Conservation (phyloP, 768 basidiomycete species). For the Xerocomellus dryophilus region DNA sequence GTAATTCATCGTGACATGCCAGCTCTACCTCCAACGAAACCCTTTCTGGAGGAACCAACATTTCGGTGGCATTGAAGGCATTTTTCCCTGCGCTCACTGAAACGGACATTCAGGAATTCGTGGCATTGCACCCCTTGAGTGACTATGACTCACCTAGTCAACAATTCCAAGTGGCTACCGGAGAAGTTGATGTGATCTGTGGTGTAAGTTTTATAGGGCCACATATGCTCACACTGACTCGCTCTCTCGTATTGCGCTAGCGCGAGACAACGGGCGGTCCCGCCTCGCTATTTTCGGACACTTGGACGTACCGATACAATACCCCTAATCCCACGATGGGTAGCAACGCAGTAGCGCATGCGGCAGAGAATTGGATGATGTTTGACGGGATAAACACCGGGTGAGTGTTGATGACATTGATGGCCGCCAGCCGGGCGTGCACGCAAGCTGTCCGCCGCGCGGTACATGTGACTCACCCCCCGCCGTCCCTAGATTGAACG, state of each 20-base stretch:
- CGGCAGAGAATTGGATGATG: constrained; percentile 70
- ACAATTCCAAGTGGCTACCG: constrained; percentile 45
- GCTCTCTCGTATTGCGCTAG: constrained; percentile 21
- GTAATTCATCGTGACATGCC: neutral
- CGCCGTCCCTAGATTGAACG: constrained; percentile 41
- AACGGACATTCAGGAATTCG: constrained; percentile 37
- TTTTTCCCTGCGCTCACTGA: constrained; percentile 47
- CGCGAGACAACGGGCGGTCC: constrained; percentile 45
- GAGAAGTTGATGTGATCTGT: constrained; percentile 50
- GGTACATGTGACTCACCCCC: constrained; percentile 19
- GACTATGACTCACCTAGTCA: constrained; percentile 43
- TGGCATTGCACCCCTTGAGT: constrained; percentile 41
- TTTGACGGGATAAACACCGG: constrained; percentile 59
- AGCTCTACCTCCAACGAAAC: constrained; percentile 63
- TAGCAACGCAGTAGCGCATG: constrained; percentile 40
- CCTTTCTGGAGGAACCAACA: constrained; percentile 40
- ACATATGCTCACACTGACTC: constrained; percentile 1
- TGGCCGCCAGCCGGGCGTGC: neutral
- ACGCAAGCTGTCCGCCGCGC: neutral
- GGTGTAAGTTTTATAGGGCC: constrained; percentile 40
- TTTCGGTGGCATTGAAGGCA: constrained; percentile 32
- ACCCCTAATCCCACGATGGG: constrained; percentile 46
- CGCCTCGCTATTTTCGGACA: constrained; percentile 32
- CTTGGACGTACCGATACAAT: constrained; percentile 61
- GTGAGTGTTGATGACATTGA: constrained; percentile 31